Percentiles rank a stretch among this genome's conserved stretches.
Evolutionary conservation across 257 asterid genomes (phyloP).

Genomic region (Euphrasia confusa): DNA sequence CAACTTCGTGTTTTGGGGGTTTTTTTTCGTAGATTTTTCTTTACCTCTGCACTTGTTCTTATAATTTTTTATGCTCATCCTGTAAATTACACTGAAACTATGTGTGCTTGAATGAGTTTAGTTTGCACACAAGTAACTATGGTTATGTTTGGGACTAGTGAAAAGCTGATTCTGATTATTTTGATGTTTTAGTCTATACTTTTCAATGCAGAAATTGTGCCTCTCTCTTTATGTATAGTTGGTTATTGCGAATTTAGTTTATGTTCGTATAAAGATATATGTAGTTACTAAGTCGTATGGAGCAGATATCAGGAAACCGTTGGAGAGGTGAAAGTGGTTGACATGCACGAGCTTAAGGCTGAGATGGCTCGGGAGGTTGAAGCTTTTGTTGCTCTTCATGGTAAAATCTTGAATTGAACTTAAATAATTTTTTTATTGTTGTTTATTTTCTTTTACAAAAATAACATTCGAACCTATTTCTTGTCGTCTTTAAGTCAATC

Average conservation of each 20-base stretch:
- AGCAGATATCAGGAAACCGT: slow-evolving; percentile 91
- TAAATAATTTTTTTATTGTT: background rate
- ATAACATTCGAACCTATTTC: background rate
- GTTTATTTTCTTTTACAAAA: too few relatives aligned
- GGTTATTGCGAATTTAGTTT: background rate
- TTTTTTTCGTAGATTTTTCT: too few relatives aligned
- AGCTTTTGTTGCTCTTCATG: slow-evolving; percentile 97
- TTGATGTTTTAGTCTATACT: too few relatives aligned
- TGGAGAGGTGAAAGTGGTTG: slow-evolving; percentile 88
- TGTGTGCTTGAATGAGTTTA: too few relatives aligned
- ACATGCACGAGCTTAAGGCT: slow-evolving; percentile 99
- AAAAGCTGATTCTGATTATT: too few relatives aligned
- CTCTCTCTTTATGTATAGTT: background rate
- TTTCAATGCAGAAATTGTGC: background rate
- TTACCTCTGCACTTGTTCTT: too few relatives aligned
- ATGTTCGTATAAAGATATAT: background rate
- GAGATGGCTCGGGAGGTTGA: slow-evolving; percentile 89
- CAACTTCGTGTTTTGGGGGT: too few relatives aligned
- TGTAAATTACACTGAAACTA: too few relatives aligned
- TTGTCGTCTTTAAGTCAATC: background rate
- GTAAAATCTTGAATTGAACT: slow-evolving; percentile 31
- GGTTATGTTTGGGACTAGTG: too few relatives aligned
- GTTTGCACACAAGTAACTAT: too few relatives aligned
- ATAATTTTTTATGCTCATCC: too few relatives aligned
- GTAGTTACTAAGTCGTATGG: slow-evolving; percentile 2